Base-by-base conservation (phyloP, 1,284 basidiomycete genomes). In the Sporisorium iseilematis-ciliati region DNA sequence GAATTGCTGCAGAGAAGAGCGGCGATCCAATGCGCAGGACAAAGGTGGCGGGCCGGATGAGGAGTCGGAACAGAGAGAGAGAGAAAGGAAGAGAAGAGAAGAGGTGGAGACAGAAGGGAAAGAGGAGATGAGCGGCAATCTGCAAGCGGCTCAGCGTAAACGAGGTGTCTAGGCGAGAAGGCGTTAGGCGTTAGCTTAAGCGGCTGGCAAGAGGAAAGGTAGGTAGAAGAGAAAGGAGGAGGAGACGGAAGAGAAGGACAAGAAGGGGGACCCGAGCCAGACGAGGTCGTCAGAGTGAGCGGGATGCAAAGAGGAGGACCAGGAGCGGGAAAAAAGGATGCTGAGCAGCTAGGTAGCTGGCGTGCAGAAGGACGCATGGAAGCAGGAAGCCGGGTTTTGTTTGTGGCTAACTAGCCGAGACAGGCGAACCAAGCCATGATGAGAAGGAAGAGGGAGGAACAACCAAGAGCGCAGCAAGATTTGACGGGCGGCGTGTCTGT, bases 371-470 rank as follows among this genome's bases (percentile, higher is more conserved):
- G 51, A 57, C 51, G 68, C 68, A 71, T 71, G 51, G 68, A 62
- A 65, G 53, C 51, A 54, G 50, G 55, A 65, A 60, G 54, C 62
- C 62, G 58, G 56, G 57, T 64, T 66, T 69, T 69, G 66, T 69
- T 69, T 69, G 66, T 56, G 33, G 66, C 41, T n/a, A 18, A 31
- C 50, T 46, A 46, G 42, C 35, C 59, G 56, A 63, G 48, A 40
- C 38, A 29, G 29, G 60, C 16, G 64, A 45, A 31, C 16, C 21
- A n/a, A 54, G 48, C 18, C 26, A 49, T 16, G 45, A 48, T 29
- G 41, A 33, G 41, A 26, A 45, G 29, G 25, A 10, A 40, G 38
- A 23, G 29, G 42, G 46, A 18, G 29, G 20, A 8, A 23, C 45
- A 51, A 26, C 33, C 43, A 25, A 46, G 38, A 49, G 38, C 41